Evolutionary conservation across 192 early-diverging fungal genomes (phyloP).

Genomic region (Radiomyces spectabilis): DNA sequence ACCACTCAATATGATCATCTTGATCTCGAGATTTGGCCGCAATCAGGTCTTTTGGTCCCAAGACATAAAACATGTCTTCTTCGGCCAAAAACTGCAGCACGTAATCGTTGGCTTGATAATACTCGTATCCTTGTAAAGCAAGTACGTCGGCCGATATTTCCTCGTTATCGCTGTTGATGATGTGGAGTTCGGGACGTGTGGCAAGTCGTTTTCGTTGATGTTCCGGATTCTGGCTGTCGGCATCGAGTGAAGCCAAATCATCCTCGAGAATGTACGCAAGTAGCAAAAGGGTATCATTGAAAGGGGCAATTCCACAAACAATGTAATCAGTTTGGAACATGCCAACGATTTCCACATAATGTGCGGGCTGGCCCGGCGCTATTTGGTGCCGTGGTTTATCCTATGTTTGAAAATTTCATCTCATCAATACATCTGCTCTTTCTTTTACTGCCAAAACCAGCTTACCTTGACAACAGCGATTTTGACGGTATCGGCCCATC

Average conservation of each 20-base stretch:
- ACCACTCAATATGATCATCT: slow-evolving; percentile 92
- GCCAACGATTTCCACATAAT: slow-evolving; percentile 52
- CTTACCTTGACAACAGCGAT: slow-evolving; percentile 67
- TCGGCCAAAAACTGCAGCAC: slow-evolving; percentile 59
- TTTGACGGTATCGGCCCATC: slow-evolving; percentile 93
- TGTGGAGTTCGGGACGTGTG: slow-evolving; percentile 81
- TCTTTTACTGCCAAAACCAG: too few species aligned
- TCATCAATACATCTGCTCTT: not conserved
- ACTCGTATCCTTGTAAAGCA: slow-evolving; percentile 73
- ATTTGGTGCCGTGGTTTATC: slow-evolving; percentile 26
- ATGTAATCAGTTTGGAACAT: slow-evolving; percentile 73
- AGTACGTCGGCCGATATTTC: slow-evolving; percentile 87
- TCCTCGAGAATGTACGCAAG: slow-evolving; percentile 60
- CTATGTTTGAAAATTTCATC: not conserved
- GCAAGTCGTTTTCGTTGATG: slow-evolving; percentile 32
- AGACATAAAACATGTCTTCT: slow-evolving; percentile 85
- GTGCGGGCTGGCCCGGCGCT: slow-evolving; percentile 35
- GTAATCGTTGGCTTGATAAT: slow-evolving; percentile 94
- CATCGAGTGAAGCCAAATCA: slow-evolving; percentile 46
- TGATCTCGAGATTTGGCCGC: slow-evolving; percentile 81
- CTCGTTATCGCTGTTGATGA: slow-evolving; percentile 75
- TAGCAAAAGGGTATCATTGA: slow-evolving; percentile 61
- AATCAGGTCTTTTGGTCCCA: slow-evolving; percentile 92
- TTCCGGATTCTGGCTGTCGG: slow-evolving; percentile 14
- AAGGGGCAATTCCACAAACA: slow-evolving; percentile 84